Percentiles rank a stretch among this genome's conserved stretches.
These are phyloP conservation scores for Sarocladium oryzae DNA, from an alignment of 2,329 filamentous ascomycete genomes.

Conservation along the genomic window DNA sequence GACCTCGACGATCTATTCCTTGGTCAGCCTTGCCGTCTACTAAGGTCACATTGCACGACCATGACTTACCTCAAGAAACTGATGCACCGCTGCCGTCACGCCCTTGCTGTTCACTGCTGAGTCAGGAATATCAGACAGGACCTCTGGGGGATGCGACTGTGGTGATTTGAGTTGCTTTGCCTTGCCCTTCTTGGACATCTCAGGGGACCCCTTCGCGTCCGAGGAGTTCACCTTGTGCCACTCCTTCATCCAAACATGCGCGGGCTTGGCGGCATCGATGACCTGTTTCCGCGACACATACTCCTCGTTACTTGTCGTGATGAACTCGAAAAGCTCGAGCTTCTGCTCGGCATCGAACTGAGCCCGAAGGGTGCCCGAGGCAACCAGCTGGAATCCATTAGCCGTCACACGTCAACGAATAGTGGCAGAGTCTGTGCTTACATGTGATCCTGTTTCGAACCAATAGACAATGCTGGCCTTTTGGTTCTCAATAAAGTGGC, in stretches of 20 bases:
- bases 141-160: conserved; percentile 50
- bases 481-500: conserved; percentile 67
- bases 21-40: not conserved
- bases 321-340: conserved; percentile 80
- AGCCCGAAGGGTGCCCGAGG: conserved; percentile 68
- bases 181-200: conserved; percentile 63
- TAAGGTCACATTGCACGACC: conserved; percentile 3
- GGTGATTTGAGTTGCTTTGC: conserved; percentile 53
- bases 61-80: conserved; percentile 54
- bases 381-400: conserved; percentile 54
- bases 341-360: conserved; percentile 74
- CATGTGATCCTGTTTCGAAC: conserved; percentile 78
- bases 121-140: conserved; percentile 49
- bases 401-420: conserved; percentile 18
- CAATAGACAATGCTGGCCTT: conserved; percentile 82
- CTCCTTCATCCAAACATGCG: conserved; percentile 60
- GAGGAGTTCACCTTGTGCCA: conserved; percentile 54
- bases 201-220: conserved; percentile 54
- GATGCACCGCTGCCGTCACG: conserved; percentile 54
- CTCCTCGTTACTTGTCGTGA: conserved; percentile 71
- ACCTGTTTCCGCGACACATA: conserved; percentile 67
- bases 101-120: conserved; percentile 53
- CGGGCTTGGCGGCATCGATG: conserved; percentile 54
- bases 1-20: conserved; percentile 52
- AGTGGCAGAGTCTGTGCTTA: conserved; percentile 39